Conservation (phyloP, 768 basidiomycete species). For the Lactarius akahatsu region DNA sequence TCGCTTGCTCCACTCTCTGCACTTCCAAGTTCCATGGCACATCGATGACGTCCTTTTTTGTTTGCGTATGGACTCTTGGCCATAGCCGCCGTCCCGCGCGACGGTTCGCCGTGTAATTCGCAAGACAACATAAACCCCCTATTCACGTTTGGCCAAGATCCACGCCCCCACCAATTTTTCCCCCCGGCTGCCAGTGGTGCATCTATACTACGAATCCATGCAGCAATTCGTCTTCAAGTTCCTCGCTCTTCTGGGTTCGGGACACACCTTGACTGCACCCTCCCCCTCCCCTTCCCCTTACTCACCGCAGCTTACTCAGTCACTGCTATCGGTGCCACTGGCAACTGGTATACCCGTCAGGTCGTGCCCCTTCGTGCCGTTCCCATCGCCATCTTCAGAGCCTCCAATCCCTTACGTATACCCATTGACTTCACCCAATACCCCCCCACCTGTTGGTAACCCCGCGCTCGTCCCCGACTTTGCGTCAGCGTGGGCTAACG, state of each 20-base stretch:
- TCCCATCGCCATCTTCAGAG: slow-evolving; percentile 42
- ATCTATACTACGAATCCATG: background rate
- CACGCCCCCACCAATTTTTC: background rate
- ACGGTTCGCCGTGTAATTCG: background rate
- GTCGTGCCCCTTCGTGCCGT: slow-evolving; percentile 18
- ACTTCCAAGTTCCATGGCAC: background rate
- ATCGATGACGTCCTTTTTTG: too few relatives aligned
- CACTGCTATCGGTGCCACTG: too few relatives aligned
- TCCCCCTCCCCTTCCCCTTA: background rate
- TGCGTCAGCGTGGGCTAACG: slow-evolving; percentile 52
- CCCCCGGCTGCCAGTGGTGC: background rate
- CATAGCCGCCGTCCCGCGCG: background rate
- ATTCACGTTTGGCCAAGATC: background rate
- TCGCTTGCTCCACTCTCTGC: background rate
- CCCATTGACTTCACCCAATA: slow-evolving; percentile 52
- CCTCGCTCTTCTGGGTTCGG: slow-evolving; percentile 12
- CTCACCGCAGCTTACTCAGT: background rate
- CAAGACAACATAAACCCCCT: background rate
- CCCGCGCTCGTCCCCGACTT: slow-evolving; percentile 51
- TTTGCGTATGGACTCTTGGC: background rate
- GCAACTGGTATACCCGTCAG: slow-evolving; percentile 16
- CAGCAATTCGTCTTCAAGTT: background rate
- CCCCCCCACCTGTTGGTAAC: slow-evolving; percentile 52
- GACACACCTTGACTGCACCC: slow-evolving; percentile 1
- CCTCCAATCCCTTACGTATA: slow-evolving; percentile 52